Evolutionary conservation across 371 early-diverging fungal species (phyloP), one percentile per base, ranked within the genome.

Genomic region (Ordospora pajunii): DNA sequence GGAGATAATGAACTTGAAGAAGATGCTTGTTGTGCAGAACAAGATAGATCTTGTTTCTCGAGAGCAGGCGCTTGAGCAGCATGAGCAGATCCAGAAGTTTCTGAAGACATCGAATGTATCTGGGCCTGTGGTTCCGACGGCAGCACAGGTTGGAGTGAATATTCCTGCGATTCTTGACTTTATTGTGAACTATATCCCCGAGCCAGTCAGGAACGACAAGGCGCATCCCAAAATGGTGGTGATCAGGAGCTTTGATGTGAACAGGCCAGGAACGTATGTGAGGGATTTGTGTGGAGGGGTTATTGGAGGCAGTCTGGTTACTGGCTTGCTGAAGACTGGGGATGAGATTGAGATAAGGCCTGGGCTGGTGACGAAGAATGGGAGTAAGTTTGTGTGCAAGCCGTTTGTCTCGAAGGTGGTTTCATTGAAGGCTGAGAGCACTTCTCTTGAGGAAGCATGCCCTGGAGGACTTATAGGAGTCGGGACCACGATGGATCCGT

Each of bases 391-490:
- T 81, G 87, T 87, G 67, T 93, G 93, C 84, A 86, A 89, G 70
- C 95, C 98, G 25, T 93, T 96, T 77, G 89, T 92, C 75, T 92
- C 95, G 37, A 89, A 90, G 77, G 92, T 98, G 76, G 85, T 93
- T 51, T 88, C 93, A 7, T 88, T 99, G 54, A 88, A 90, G 74
- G 92, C 99, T 40, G 99, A 99, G 84, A 84, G 86, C 66, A 97
- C 96, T 86, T 86, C 88, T 68, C 87, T 99, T 52, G 87, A 93
- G 82, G 93, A 94, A 86, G 99, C 98, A 50, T 93, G 95, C 71
- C 97, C 99, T 25, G 99, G 99, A 75, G 99, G 99, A 75, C 88
- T 99, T 64, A 97, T 99, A 80, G 97, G 95, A 88, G 96, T 99
- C 65, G 98, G 99, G 73, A 98, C 99, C 42, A 87, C 90, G 78